Evolutionary conservation across 2,329 filamentous ascomycete genomes (phyloP).

Genomic region (Pochonia chlamydosporia): DNA sequence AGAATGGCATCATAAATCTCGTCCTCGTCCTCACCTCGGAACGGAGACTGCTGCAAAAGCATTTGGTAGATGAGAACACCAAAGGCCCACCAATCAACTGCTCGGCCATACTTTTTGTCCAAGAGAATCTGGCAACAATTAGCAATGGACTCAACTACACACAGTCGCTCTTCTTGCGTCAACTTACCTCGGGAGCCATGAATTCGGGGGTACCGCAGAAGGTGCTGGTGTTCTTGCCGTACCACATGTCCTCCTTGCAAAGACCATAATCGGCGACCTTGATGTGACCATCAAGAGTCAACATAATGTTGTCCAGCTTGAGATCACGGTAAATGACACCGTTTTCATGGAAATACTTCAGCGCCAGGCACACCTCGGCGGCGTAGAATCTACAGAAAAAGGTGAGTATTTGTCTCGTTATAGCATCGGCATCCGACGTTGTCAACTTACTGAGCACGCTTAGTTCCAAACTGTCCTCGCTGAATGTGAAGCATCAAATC

Average conservation of each 20-base stretch:
- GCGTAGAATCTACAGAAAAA: slow-evolving; percentile 73
- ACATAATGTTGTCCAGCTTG: slow-evolving; percentile 86
- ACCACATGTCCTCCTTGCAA: slow-evolving; percentile 99
- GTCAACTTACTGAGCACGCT: slow-evolving; percentile 78
- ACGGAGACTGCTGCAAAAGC: slow-evolving; percentile 96
- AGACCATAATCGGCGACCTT: slow-evolving; percentile 98
- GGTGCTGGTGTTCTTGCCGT: slow-evolving; percentile 90
- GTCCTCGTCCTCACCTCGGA: slow-evolving; percentile 97
- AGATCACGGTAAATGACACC: slow-evolving; percentile 98
- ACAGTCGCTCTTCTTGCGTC: not conserved
- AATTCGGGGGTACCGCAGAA: slow-evolving; percentile 99
- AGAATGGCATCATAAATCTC: slow-evolving; percentile 99
- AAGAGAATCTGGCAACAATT: slow-evolving; percentile 66
- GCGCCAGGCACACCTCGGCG: slow-evolving; percentile 89
- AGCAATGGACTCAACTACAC: slow-evolving; percentile 1
- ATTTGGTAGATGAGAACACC: slow-evolving; percentile 99
- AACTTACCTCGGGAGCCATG: slow-evolving; percentile 88
- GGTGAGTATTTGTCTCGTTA: not conserved
- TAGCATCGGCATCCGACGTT: not conserved
- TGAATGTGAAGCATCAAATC: slow-evolving; percentile 99
- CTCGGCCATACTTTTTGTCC: slow-evolving; percentile 96
- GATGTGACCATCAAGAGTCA: slow-evolving; percentile 94
- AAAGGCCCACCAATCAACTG: slow-evolving; percentile 99
- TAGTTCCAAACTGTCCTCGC: slow-evolving; percentile 89
- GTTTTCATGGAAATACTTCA: slow-evolving; percentile 99